These are phyloP conservation scores for Hanseniaspora vineae DNA, from an alignment of 805 yeast species.

Conservation along the genomic window DNA sequence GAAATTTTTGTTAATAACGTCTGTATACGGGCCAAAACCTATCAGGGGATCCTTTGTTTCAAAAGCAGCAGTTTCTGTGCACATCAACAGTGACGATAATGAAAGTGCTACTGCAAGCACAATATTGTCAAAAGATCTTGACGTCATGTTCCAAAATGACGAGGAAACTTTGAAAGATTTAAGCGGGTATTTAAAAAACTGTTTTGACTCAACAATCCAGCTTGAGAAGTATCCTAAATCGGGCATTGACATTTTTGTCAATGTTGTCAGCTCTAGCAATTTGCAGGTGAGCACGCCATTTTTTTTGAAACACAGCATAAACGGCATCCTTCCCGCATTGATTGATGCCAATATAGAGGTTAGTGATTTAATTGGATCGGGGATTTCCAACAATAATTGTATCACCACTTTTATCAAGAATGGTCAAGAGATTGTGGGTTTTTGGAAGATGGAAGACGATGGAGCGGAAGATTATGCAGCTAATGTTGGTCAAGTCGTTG, in stretches of 20 bases:
- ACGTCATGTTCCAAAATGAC: slow-evolving; percentile 14
- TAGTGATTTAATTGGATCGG: slow-evolving; percentile 67
- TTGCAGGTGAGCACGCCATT: slow-evolving; percentile 21
- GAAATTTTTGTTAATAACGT: slow-evolving; percentile 33
- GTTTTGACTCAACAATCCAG: slow-evolving; percentile 26
- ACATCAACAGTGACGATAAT: slow-evolving; percentile 16
- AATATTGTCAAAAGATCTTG: slow-evolving; percentile 16
- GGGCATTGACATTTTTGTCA: slow-evolving; percentile 65
- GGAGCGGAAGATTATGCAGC: slow-evolving; percentile 15
- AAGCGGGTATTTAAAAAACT: slow-evolving; percentile 28
- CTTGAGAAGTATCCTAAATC: slow-evolving; percentile 80
- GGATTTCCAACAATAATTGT: slow-evolving; percentile 28
- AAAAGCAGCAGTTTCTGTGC: slow-evolving; percentile 51
- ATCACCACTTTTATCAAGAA: slow-evolving; percentile 41
- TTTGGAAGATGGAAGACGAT: slow-evolving; percentile 35
- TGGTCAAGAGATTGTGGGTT: slow-evolving; percentile 46
- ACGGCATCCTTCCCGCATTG: slow-evolving; percentile 51
- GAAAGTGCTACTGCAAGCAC: slow-evolving; percentile 18
- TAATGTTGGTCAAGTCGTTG: slow-evolving; percentile 21
- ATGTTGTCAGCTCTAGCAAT: slow-evolving; percentile 36
- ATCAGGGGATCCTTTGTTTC: slow-evolving; percentile 59
- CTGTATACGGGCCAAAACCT: slow-evolving; percentile 86
- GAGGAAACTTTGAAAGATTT: slow-evolving; percentile 27
- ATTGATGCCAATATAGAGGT: slow-evolving; percentile 78
- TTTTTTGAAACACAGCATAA: slow-evolving; percentile 27